A percentile compares a stretch with the other conserved stretches of the same genome.
These are phyloP conservation scores for Candida odintsovae DNA, from an alignment of 805 yeast genomes.

Conservation along the genomic window DNA sequence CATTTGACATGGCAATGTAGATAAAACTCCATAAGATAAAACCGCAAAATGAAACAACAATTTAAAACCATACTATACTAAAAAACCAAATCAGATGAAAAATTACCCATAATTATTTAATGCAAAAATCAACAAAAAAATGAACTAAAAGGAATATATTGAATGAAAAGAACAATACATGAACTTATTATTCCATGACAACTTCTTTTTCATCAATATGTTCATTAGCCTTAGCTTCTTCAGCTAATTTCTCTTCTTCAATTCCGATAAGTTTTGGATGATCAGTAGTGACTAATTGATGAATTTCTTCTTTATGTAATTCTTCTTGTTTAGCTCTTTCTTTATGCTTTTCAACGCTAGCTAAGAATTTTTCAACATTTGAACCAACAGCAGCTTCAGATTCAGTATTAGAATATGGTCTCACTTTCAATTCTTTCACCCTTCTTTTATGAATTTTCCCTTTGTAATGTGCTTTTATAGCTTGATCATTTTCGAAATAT, in stretches of 20 bases:
- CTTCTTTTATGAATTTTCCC: slow-evolving; percentile 84
- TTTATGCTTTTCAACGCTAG: slow-evolving; percentile 57
- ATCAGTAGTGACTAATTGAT: slow-evolving; percentile 22
- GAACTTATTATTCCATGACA: slow-evolving; percentile 13
- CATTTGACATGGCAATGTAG: background rate
- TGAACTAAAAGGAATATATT: background rate
- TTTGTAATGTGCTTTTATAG: slow-evolving; percentile 66
- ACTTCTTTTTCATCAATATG: slow-evolving; percentile 14
- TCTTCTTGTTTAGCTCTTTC: slow-evolving; percentile 43
- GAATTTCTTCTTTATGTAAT: slow-evolving; percentile 35
- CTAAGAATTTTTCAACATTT: slow-evolving; percentile 61
- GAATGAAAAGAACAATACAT: background rate
- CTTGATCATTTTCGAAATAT: slow-evolving; percentile 74
- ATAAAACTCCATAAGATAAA: background rate
- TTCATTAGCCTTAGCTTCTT: slow-evolving; percentile 7
- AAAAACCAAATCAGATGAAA: background rate
- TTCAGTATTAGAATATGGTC: slow-evolving; percentile 84
- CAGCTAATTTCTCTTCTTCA: slow-evolving; percentile 1
- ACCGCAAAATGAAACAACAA: background rate
- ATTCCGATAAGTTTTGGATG: slow-evolving; percentile 26
- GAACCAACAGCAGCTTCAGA: slow-evolving; percentile 88
- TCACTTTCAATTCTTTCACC: slow-evolving; percentile 64
- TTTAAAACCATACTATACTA: slow-evolving; percentile 6
- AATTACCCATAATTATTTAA: background rate
- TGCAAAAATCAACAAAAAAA: background rate